phyloP scores from a whole-genome alignment of 2,329 filamentous ascomycete genomes.

The Arthrinium puccinioides region DNA sequence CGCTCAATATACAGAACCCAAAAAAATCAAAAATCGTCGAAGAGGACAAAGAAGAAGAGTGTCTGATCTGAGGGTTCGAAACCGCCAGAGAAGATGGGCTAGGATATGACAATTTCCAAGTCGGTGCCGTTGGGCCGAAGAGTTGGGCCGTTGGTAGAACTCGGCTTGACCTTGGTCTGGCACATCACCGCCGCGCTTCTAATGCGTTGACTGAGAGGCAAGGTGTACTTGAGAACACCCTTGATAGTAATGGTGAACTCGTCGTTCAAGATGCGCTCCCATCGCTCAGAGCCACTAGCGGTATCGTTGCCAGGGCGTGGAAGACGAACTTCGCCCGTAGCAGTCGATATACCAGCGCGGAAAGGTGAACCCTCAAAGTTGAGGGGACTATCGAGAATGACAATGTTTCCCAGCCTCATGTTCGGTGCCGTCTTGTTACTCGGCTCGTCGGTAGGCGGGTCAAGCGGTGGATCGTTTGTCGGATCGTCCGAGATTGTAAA shows the following conservation, averaged over 20 bases:
- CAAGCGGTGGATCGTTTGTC: slow-evolving; percentile 27
- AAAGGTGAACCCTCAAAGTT: slow-evolving; percentile 88
- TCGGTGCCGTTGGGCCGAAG: slow-evolving; percentile 31
- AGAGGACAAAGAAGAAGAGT: background rate
- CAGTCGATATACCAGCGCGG: slow-evolving; percentile 62
- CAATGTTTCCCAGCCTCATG: slow-evolving; percentile 85
- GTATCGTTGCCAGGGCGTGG: slow-evolving; percentile 82
- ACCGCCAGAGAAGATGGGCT: slow-evolving; percentile 1
- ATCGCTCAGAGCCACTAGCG: slow-evolving; percentile 74
- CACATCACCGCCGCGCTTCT: slow-evolving; percentile 54
- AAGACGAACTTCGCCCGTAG: slow-evolving; percentile 77
- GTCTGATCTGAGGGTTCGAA: background rate
- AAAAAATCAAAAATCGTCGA: background rate
- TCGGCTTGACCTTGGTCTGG: slow-evolving; percentile 53
- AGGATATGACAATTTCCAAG: slow-evolving; percentile 13
- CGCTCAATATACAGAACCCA: slow-evolving; percentile 28
- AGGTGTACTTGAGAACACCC: slow-evolving; percentile 77
- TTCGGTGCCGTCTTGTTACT: slow-evolving; percentile 57
- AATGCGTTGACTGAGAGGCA: slow-evolving; percentile 54
- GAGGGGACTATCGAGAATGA: slow-evolving; percentile 78
- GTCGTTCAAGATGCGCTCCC: slow-evolving; percentile 85
- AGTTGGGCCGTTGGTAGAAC: slow-evolving; percentile 48
- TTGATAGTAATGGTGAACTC: slow-evolving; percentile 91
- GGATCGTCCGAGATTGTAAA: slow-evolving; percentile 27
- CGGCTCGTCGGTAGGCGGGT: slow-evolving; percentile 53